A percentile compares a stretch with the other conserved stretches of the same genome.
Conservation (phyloP, 257 asterid species). For the Nicotiana paniculata region DNA sequence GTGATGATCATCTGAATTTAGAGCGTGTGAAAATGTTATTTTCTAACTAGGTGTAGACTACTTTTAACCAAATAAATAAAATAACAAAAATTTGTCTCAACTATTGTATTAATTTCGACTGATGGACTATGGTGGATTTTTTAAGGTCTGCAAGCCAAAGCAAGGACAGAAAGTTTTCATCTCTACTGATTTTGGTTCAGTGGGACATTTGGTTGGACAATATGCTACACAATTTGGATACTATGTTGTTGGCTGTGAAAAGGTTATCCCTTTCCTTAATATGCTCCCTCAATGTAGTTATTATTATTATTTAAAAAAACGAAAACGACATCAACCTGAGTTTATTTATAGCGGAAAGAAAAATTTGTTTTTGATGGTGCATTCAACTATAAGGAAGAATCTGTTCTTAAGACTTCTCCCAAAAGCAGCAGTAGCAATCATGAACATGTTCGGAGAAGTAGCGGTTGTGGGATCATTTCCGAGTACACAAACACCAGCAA, state of each 20-base stretch:
- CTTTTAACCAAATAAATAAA: too few species aligned
- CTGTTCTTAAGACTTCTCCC: conserved; percentile 45
- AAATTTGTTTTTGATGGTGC: conserved; percentile 74
- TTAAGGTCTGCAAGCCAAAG: conserved; percentile 53
- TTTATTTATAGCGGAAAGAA: conserved; percentile 25
- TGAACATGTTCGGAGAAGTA: conserved; percentile 54
- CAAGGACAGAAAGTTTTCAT: conserved; percentile 65
- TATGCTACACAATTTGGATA: conserved; percentile 65
- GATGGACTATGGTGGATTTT: conserved; percentile 64
- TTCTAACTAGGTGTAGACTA: too few species aligned
- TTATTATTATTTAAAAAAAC: too few species aligned
- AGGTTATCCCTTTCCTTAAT: conserved; percentile 7
- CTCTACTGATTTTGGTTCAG: conserved; percentile 75
- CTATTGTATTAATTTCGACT: too few species aligned
- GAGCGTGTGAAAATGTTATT: too few species aligned
- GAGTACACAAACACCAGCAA: conserved; percentile 36
- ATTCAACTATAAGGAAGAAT: conserved; percentile 69
- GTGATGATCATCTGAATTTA: too few species aligned
- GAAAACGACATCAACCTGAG: too few species aligned
- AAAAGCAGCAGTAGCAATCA: conserved; percentile 52
- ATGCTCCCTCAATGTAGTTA: too few species aligned
- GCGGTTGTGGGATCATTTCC: conserved; percentile 67
- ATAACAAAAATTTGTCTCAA: too few species aligned
- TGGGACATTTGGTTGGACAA: conserved; percentile 71
- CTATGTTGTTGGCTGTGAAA: conserved; percentile 62